Conservation (phyloP, 352 stramenopile genomes). For the Achlya hypogyna region DNA sequence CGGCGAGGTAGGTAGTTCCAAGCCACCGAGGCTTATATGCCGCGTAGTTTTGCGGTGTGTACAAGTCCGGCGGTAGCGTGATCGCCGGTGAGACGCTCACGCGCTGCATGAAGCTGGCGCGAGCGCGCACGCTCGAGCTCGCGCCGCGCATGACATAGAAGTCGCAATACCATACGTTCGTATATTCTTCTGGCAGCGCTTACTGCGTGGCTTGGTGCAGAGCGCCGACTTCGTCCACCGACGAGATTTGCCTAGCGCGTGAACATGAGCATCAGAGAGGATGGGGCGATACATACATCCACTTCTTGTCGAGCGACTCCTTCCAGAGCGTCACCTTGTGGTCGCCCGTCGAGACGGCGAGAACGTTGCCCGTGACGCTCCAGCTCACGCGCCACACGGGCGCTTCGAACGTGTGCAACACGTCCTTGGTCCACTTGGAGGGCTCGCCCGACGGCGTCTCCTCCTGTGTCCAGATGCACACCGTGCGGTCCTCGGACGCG, state of each 20-base stretch:
- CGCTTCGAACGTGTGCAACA: constrained; percentile 92
- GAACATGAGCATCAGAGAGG: constrained; percentile 3
- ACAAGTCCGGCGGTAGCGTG: constrained; percentile 55
- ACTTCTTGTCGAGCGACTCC: constrained; percentile 94
- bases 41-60: constrained; percentile 48
- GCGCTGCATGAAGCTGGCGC: constrained; percentile 54
- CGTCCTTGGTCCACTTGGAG: constrained; percentile 80
- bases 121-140: constrained; percentile 16
- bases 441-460: constrained; percentile 28
- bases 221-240: constrained; percentile 70
- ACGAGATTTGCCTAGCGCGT: constrained; percentile 82
- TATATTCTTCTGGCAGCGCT: not conserved
- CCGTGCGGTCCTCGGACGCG: constrained; percentile 83
- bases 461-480: constrained; percentile 94
- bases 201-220: constrained; percentile 37
- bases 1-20: constrained; percentile 19
- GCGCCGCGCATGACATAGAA: not conserved
- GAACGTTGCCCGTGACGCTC: constrained; percentile 96
- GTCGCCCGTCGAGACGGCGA: constrained; percentile 96
- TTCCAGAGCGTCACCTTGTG: constrained; percentile 98
- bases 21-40: not conserved
- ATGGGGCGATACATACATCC: constrained; percentile 64
- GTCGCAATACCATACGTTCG: not conserved
- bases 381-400: constrained; percentile 98
- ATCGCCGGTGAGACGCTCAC: constrained; percentile 42